Evolutionary conservation across 2,329 filamentous ascomycete species (phyloP), one percentile per base, ranked within the genome.

Genomic region (Fulvia fulva): DNA sequence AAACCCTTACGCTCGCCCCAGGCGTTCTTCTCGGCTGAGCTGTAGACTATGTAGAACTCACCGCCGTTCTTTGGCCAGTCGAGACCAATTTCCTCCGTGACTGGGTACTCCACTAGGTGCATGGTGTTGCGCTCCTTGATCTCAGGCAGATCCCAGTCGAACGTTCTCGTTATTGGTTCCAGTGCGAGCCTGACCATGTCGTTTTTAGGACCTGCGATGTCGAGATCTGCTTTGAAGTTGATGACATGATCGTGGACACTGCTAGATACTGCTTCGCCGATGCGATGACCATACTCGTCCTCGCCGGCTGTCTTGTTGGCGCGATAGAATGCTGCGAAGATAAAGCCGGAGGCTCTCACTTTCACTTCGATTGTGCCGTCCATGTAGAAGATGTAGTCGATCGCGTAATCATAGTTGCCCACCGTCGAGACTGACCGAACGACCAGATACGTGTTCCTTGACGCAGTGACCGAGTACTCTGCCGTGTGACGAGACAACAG

Each of bases 391-490:
- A 73, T 70, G 63, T 83, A 83, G 50, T 74, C 74, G 53, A 82
- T 78, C n/a, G 76, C 75, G 58, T 68, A 79, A 61, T 83, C 81
- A 65, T 84, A 83, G 68, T 83, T 84, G 1, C 80, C 80, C 2
- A 84, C 76, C 0, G 80, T 82, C 1, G 76, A 74, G 2, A 83
- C 75, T 1, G 72, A 75, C 0, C 81, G 73, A 2, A 83, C 69
- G 0, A 74, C 73, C 43, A 83, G 62, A 58, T 68, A 73, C 4
- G 70, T 71, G 56, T 71, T 82, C 65, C 80, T 80, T 14, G 78
- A 78, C 1, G 75, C 75, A 1, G 74, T 72, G 1, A 79, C 75
- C 58, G 79, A 76, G 5, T 69, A 69, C 16, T 61, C 58, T 0
- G 76, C 74, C 16, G 72, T 75, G 65, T 84, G 82, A 0, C 82